Conservation (phyloP, 2,329 filamentous ascomycete genomes). For the Aspergillus fumigatus region DNA sequence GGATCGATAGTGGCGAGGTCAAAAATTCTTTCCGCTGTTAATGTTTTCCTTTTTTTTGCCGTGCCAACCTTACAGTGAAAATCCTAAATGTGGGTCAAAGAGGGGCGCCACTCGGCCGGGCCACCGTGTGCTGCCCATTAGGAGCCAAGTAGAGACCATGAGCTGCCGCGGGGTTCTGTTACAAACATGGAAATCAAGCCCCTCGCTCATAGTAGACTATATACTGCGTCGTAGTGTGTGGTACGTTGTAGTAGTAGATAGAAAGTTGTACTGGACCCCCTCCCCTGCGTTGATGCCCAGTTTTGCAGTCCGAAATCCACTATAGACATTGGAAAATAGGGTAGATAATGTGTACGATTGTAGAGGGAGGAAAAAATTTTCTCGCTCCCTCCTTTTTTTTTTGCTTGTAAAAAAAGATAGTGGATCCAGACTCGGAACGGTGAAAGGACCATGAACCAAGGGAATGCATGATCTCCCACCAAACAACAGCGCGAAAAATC, state of each 20-base stretch:
- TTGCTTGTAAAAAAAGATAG: constrained; percentile 19
- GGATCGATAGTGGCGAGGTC: neutral
- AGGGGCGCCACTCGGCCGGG: constrained; percentile 17
- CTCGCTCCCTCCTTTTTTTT: neutral
- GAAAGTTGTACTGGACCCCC: neutral
- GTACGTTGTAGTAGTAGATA: neutral
- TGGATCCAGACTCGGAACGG: constrained; percentile 18
- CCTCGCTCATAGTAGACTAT: neutral
- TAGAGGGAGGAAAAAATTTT: neutral
- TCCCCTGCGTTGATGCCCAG: constrained; percentile 38
- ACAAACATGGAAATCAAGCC: constrained; percentile 16
- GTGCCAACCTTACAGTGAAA: constrained; percentile 8
- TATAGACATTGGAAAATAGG: constrained; percentile 6
- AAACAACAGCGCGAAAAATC: constrained; percentile 5
- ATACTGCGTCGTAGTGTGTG: neutral
- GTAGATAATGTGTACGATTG: neutral
- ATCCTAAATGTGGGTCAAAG: constrained; percentile 3
- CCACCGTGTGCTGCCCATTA: constrained; percentile 7
- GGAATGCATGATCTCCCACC: constrained; percentile 13
- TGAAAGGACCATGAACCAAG: constrained; percentile 22
- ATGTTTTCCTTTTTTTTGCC: neutral
- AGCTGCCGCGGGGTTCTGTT: constrained; percentile 20
- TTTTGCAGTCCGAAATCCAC: constrained; percentile 19
- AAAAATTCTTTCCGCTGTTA: neutral
- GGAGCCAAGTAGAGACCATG: constrained; percentile 13